Percentiles rank a stretch among this genome's conserved stretches.
Evolutionary conservation across 2,329 filamentous ascomycete genomes (phyloP).

Genomic region (Fusarium abutilonis): DNA sequence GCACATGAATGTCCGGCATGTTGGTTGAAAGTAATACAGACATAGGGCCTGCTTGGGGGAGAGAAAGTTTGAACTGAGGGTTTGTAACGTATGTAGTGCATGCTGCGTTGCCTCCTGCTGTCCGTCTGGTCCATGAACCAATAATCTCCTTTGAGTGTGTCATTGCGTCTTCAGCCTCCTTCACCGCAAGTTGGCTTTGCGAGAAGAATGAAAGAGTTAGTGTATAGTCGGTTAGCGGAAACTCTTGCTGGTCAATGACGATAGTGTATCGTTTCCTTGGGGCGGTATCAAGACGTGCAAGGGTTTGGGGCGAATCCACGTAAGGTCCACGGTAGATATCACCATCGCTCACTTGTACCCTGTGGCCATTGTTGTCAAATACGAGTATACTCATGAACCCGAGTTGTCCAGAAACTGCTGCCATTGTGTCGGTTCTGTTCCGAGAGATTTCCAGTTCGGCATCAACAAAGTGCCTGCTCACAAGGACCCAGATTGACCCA

Average conservation of each 20-base stretch:
- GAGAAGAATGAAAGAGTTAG: slow-evolving; percentile 91
- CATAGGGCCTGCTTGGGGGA: slow-evolving; percentile 68
- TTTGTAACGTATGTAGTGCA: slow-evolving; percentile 83
- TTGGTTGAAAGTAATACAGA: slow-evolving; percentile 78
- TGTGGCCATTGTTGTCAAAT: slow-evolving; percentile 75
- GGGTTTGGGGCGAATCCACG: slow-evolving; percentile 91
- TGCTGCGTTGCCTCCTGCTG: slow-evolving; percentile 84
- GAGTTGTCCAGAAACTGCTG: slow-evolving; percentile 62
- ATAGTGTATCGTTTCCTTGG: slow-evolving; percentile 62
- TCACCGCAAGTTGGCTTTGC: slow-evolving; percentile 67
- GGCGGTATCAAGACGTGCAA: slow-evolving; percentile 70
- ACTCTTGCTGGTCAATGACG: slow-evolving; percentile 80
- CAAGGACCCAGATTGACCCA: slow-evolving; percentile 81
- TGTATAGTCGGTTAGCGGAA: slow-evolving; percentile 77
- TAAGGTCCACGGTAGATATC: slow-evolving; percentile 81
- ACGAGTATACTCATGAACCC: slow-evolving; percentile 91
- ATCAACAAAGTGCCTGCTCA: slow-evolving; percentile 86
- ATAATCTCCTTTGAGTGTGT: slow-evolving; percentile 65
- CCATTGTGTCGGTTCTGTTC: slow-evolving; percentile 53
- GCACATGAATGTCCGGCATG: slow-evolving; percentile 75
- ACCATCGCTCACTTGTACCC: slow-evolving; percentile 78
- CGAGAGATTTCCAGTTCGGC: slow-evolving; percentile 68
- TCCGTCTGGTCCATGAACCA: slow-evolving; percentile 79
- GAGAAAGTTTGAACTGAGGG: slow-evolving; percentile 79
- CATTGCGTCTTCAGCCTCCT: slow-evolving; percentile 69